Conservation (phyloP, 1,284 basidiomycete species). For the Microbotryum scabiosae region DNA sequence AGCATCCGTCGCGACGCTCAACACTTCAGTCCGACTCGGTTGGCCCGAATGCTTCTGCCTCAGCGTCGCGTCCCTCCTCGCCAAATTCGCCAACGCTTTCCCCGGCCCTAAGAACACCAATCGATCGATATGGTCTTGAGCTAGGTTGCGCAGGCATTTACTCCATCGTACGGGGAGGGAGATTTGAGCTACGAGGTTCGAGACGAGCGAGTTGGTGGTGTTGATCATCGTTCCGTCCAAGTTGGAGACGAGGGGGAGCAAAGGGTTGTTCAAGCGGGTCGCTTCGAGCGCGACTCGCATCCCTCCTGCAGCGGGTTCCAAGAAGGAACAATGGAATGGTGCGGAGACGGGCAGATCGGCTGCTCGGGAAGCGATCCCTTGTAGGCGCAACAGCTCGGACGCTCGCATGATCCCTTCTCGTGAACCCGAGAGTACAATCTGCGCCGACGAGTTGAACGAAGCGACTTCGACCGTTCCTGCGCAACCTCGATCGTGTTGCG, state of each 20-base stretch:
- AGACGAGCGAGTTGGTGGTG: slow-evolving; percentile 27
- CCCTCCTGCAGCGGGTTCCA: slow-evolving; percentile 34
- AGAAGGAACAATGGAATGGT: slow-evolving; percentile 36
- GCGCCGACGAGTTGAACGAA: slow-evolving; percentile 35
- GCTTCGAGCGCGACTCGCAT: slow-evolving; percentile 34
- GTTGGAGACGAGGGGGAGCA: slow-evolving; percentile 32
- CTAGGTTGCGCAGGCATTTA: slow-evolving; percentile 28
- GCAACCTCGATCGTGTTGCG: neutral
- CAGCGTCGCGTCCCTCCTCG: slow-evolving; percentile 27
- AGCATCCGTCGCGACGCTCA: slow-evolving; percentile 28
- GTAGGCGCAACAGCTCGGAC: slow-evolving; percentile 29
- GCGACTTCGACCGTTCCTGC: slow-evolving; percentile 35
- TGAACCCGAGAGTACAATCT: slow-evolving; percentile 36
- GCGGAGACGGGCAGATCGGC: slow-evolving; percentile 39
- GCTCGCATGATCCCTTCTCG: slow-evolving; percentile 35
- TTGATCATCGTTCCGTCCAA: slow-evolving; percentile 30
- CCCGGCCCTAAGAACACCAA: slow-evolving; percentile 37
- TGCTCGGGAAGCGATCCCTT: slow-evolving; percentile 34
- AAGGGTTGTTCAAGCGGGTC: slow-evolving; percentile 22
- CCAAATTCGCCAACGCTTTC: slow-evolving; percentile 36
- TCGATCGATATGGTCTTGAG: slow-evolving; percentile 15
- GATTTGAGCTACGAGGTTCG: slow-evolving; percentile 34
- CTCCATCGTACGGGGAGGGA: slow-evolving; percentile 35
- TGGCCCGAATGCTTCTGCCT: neutral
- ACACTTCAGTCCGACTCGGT: slow-evolving; percentile 12